Conservation (phyloP, 495 filamentous ascomycete species). For the Daldinia childiae region DNA sequence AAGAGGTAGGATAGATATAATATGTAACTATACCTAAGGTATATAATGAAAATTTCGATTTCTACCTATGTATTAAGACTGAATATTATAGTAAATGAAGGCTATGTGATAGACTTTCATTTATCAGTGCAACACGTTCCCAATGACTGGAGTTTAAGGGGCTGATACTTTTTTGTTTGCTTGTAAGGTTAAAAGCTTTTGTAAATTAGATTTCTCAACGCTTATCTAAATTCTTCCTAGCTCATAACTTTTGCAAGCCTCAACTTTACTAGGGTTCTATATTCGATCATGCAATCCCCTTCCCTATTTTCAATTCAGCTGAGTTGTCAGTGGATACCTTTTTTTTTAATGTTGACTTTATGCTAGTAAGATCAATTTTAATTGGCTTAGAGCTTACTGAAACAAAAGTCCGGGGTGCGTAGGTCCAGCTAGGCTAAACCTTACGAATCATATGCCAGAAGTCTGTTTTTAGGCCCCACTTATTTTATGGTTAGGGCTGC, state of each 20-base stretch:
- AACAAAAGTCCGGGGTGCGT: constrained; percentile 27
- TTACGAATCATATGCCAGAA: constrained; percentile 17
- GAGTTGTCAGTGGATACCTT: constrained; percentile 6
- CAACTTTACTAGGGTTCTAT: neutral
- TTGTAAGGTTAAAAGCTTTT: neutral
- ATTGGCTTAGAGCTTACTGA: constrained; percentile 18
- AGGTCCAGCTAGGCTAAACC: neutral
- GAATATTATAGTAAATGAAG: no score
- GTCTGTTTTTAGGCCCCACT: constrained; percentile 22
- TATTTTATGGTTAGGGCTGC: constrained; percentile 1
- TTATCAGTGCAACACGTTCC: neutral
- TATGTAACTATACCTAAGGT: no score
- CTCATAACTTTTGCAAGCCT: neutral
- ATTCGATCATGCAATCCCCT: neutral
- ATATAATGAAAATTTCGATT: no score
- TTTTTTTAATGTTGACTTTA: constrained; percentile 7
- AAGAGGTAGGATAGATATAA: neutral
- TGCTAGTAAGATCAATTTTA: neutral
- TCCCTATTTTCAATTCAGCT: neutral
- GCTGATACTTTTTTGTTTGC: neutral
- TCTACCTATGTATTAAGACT: no score
- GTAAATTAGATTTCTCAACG: neutral
- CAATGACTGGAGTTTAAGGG: neutral
- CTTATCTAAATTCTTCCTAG: neutral
- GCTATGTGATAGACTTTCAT: no score